These are phyloP conservation scores for Cordyceps farinosa DNA, from an alignment of 2,329 filamentous ascomycete species.

Conservation along the genomic window DNA sequence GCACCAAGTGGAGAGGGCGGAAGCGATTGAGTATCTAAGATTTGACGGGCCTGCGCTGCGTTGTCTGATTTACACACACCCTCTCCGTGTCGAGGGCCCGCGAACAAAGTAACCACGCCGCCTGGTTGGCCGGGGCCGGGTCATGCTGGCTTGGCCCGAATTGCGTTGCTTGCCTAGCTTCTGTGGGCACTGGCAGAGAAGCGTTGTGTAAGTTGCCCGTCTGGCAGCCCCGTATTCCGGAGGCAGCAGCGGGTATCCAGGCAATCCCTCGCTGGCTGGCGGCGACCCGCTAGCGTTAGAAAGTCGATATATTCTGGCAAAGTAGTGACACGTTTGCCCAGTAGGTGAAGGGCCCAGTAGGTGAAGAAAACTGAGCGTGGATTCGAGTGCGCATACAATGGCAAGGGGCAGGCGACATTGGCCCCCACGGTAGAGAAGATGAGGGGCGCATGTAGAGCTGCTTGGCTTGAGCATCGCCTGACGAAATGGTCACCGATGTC, in stretches of 20 bases:
- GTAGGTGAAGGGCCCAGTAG: neutral
- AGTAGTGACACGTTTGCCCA: slow-evolving; percentile 3
- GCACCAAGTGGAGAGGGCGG: slow-evolving; percentile 8
- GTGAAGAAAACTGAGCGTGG: neutral
- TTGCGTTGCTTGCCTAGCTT: neutral
- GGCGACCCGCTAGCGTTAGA: neutral
- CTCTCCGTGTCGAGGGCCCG: neutral
- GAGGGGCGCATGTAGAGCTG: neutral
- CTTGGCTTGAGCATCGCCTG: neutral
- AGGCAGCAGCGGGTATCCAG: slow-evolving; percentile 1
- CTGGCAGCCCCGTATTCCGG: neutral
- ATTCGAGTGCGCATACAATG: neutral
- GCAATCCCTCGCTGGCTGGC: neutral
- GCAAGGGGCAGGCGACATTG: neutral
- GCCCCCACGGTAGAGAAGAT: neutral
- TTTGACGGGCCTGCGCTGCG: neutral
- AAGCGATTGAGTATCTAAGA: slow-evolving; percentile 15
- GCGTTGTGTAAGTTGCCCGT: neutral
- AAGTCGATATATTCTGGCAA: neutral
- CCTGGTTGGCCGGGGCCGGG: neutral
- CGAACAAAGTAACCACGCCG: neutral
- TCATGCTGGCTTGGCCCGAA: neutral
- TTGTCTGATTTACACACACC: neutral
- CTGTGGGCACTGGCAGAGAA: neutral
- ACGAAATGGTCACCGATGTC: neutral